Conservation (phyloP, 2,329 filamentous ascomycete genomes). For the Aspergillus ibericus region DNA sequence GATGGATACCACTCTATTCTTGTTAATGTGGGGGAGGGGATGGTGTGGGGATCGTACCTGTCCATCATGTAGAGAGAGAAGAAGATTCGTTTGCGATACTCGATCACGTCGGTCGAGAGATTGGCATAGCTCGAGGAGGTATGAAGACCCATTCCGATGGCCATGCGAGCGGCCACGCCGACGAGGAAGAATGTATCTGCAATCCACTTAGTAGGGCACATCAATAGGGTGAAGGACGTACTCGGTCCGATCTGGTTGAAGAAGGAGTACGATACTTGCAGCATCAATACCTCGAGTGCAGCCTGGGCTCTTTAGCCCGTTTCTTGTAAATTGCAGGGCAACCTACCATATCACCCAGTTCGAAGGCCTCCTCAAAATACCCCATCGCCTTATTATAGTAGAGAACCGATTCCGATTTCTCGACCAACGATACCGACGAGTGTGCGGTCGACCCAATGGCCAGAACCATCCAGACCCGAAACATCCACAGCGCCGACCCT, state of each 20-base stretch:
- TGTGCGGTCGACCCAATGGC: slow-evolving; percentile 50
- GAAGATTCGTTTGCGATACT: slow-evolving; percentile 47
- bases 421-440: slow-evolving; percentile 45
- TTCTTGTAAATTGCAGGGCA: background rate
- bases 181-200: slow-evolving; percentile 52
- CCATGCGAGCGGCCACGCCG: slow-evolving; percentile 46
- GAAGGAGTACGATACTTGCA: slow-evolving; percentile 52
- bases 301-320: slow-evolving; percentile 26
- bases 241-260: slow-evolving; percentile 52
- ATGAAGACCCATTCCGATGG: slow-evolving; percentile 47
- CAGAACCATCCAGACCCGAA: slow-evolving; percentile 52
- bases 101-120: slow-evolving; percentile 33
- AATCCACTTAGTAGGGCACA: background rate
- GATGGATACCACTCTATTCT: slow-evolving; percentile 44
- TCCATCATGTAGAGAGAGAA: slow-evolving; percentile 55
- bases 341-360: slow-evolving; percentile 42
- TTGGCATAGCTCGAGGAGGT: slow-evolving; percentile 36
- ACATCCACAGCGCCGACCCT: slow-evolving; percentile 38
- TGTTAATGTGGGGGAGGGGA: background rate
- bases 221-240: slow-evolving; percentile 21
- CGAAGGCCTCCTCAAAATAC: slow-evolving; percentile 44
- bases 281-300: slow-evolving; percentile 47
- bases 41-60: too few species aligned
- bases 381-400: slow-evolving; percentile 49
- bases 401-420: slow-evolving; percentile 45